Percentiles rank a stretch among this genome's conserved stretches.
These are phyloP conservation scores for Elaphomyces granulatus DNA, from an alignment of 495 filamentous ascomycete species.

Conservation along the genomic window DNA sequence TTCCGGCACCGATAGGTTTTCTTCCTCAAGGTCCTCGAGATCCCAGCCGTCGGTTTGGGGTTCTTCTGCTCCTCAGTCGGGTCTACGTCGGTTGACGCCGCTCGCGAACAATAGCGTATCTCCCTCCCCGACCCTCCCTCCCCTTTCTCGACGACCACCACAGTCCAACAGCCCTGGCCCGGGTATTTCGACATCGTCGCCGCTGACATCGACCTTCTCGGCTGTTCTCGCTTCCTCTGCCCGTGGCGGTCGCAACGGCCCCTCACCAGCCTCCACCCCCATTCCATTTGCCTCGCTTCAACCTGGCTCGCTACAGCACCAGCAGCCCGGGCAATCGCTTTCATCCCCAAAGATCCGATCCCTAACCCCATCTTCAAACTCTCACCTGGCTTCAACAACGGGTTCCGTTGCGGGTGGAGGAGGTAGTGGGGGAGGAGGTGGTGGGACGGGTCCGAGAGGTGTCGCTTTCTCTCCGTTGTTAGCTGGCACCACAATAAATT, in stretches of 20 bases:
- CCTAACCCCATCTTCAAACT: conserved; percentile 44
- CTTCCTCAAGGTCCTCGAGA: conserved; percentile 39
- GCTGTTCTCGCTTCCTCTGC: conserved; percentile 38
- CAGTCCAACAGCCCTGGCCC: conserved; percentile 31
- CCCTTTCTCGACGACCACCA: conserved; percentile 28
- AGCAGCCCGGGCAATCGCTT: conserved; percentile 35
- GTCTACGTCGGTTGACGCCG: conserved; percentile 46
- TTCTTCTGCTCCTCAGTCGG: conserved; percentile 41
- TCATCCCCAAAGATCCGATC: conserved; percentile 45
- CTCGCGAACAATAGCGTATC: conserved; percentile 42
- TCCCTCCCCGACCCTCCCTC: conserved; percentile 28
- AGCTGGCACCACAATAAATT: conserved; percentile 45
- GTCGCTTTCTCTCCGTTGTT: conserved; percentile 50
- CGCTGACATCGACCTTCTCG: conserved; percentile 39
- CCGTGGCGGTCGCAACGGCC: conserved; percentile 34
- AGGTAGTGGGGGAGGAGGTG: conserved; percentile 46
- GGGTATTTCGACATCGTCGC: conserved; percentile 35
- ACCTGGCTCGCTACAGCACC: conserved; percentile 44
- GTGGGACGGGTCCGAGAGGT: conserved; percentile 39
- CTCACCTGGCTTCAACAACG: conserved; percentile 42
- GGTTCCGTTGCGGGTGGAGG: conserved; percentile 44
- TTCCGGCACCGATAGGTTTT: conserved; percentile 42
- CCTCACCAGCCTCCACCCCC: conserved; percentile 33
- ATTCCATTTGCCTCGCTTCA: conserved; percentile 41
- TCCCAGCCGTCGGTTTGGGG: conserved; percentile 49